Evolutionary conservation across 1,139 yeast species (phyloP).

Genomic region (Candida sanyaensis): DNA sequence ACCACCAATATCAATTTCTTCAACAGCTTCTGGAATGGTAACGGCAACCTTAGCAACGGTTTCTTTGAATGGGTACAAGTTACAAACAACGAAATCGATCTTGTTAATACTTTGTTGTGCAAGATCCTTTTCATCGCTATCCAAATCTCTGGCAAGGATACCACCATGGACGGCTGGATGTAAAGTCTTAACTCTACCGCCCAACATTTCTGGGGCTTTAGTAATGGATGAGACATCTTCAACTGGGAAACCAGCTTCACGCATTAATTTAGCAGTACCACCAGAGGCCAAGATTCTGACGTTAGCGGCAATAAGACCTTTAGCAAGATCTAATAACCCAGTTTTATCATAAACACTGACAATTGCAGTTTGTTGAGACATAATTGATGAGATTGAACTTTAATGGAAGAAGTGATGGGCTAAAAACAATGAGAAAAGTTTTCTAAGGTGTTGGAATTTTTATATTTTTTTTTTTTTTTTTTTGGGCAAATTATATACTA

Average conservation of each 20-base stretch:
- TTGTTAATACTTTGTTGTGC: conserved; percentile 86
- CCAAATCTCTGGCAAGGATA: conserved; percentile 90
- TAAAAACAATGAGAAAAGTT: neutral
- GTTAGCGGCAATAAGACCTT: conserved; percentile 84
- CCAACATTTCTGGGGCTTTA: conserved; percentile 98
- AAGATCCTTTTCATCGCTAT: conserved; percentile 86
- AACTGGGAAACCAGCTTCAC: conserved; percentile 98
- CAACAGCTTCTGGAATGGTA: conserved; percentile 96
- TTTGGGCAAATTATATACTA: neutral
- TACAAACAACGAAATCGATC: conserved; percentile 96
- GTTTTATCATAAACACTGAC: conserved; percentile 97
- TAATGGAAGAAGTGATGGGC: neutral
- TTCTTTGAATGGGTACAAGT: conserved; percentile 96
- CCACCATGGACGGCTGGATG: conserved; percentile 99
- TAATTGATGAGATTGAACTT: conserved; percentile 11
- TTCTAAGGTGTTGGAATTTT: neutral
- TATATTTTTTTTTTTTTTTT: neutral
- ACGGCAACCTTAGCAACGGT: conserved; percentile 95
- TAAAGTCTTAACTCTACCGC: conserved; percentile 96
- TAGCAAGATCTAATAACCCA: conserved; percentile 92
- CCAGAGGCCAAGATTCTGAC: conserved; percentile 96
- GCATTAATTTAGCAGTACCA: conserved; percentile 90
- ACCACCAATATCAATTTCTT: conserved; percentile 98
- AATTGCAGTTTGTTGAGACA: conserved; percentile 73
- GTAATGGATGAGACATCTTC: conserved; percentile 94